A percentile compares a stretch with the other conserved stretches of the same genome.
phyloP scores from a whole-genome alignment of 2,329 filamentous ascomycete species.

The Cordyceps militaris region DNA sequence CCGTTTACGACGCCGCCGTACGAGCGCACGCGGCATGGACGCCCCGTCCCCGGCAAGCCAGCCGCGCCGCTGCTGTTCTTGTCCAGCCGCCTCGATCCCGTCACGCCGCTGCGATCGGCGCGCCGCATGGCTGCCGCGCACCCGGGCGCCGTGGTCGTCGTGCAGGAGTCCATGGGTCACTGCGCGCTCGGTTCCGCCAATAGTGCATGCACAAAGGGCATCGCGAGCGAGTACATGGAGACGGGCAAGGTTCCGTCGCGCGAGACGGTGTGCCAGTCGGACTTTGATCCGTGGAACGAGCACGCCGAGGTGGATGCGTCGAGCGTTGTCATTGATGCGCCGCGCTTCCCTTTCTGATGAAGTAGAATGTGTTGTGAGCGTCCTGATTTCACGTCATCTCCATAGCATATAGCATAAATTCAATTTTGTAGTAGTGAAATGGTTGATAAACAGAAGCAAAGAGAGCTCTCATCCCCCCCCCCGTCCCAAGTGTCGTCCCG shows the following conservation, averaged over 20 bases:
- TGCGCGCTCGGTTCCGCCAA: constrained; percentile 8
- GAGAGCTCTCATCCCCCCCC: too few relatives aligned
- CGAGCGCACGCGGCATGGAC: constrained; percentile 12
- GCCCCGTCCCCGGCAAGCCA: constrained; percentile 20
- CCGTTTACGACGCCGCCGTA: constrained; percentile 15
- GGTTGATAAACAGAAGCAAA: too few relatives aligned
- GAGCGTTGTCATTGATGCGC: background rate
- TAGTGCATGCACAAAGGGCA: constrained; percentile 13
- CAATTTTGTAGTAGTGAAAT: too few relatives aligned
- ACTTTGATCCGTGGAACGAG: constrained; percentile 14
- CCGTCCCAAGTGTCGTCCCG: too few relatives aligned
- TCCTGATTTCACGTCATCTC: too few relatives aligned
- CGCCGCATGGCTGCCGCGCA: constrained; percentile 15
- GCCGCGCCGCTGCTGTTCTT: constrained; percentile 31
- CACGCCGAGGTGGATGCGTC: background rate
- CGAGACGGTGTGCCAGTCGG: constrained; percentile 16
- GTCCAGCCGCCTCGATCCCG: constrained; percentile 30
- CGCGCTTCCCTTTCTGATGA: background rate
- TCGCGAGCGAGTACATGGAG: constrained; percentile 17
- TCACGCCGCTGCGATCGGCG: constrained; percentile 33
- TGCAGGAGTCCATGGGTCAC: constrained; percentile 20
- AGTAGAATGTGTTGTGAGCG: too few relatives aligned
- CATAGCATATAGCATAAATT: too few relatives aligned
- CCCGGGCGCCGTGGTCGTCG: constrained; percentile 19
- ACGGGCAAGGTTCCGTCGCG: constrained; percentile 14